Evolutionary conservation across 495 filamentous ascomycete species (phyloP).

Genomic region (Penicillium flavigenum): DNA sequence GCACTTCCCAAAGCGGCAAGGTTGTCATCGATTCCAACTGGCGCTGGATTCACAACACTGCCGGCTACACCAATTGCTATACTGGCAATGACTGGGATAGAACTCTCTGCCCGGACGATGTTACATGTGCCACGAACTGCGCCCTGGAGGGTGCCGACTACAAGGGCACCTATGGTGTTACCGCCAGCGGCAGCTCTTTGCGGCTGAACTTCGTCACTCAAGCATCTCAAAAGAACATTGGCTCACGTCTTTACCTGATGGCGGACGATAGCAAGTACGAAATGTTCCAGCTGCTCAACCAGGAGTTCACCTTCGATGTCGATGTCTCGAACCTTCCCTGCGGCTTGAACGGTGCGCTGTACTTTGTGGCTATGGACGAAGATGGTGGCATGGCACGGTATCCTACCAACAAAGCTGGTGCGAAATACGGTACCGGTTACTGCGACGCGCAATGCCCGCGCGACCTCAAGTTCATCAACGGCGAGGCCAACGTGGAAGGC

Average conservation of each 20-base stretch:
- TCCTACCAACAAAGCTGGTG: slow-evolving; percentile 60
- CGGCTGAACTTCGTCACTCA: slow-evolving; percentile 54
- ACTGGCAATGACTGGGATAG: slow-evolving; percentile 58
- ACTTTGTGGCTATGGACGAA: slow-evolving; percentile 61
- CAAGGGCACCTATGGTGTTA: slow-evolving; percentile 52
- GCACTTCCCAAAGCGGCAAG: slow-evolving; percentile 50
- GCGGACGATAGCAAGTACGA: slow-evolving; percentile 54
- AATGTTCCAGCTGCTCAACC: slow-evolving; percentile 52
- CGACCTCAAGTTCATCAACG: slow-evolving; percentile 65
- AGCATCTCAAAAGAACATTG: slow-evolving; percentile 41
- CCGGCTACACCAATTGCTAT: slow-evolving; percentile 63
- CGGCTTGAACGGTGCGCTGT: slow-evolving; percentile 68
- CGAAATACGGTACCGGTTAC: slow-evolving; percentile 68
- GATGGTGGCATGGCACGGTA: slow-evolving; percentile 54
- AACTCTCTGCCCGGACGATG: slow-evolving; percentile 51
- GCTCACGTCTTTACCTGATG: slow-evolving; percentile 59
- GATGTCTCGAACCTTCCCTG: slow-evolving; percentile 63
- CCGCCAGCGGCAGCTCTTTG: slow-evolving; percentile 48
- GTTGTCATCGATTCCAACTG: slow-evolving; percentile 67
- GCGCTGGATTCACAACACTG: slow-evolving; percentile 56
- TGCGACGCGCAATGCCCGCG: slow-evolving; percentile 69
- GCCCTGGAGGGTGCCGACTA: slow-evolving; percentile 63
- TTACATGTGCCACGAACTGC: slow-evolving; percentile 56
- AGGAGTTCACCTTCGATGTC: slow-evolving; percentile 68
- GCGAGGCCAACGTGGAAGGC: slow-evolving; percentile 58